Evolutionary conservation across 2,329 filamentous ascomycete genomes (phyloP), one percentile per base, ranked within the genome.

Genomic region (Fusarium devonianum): DNA sequence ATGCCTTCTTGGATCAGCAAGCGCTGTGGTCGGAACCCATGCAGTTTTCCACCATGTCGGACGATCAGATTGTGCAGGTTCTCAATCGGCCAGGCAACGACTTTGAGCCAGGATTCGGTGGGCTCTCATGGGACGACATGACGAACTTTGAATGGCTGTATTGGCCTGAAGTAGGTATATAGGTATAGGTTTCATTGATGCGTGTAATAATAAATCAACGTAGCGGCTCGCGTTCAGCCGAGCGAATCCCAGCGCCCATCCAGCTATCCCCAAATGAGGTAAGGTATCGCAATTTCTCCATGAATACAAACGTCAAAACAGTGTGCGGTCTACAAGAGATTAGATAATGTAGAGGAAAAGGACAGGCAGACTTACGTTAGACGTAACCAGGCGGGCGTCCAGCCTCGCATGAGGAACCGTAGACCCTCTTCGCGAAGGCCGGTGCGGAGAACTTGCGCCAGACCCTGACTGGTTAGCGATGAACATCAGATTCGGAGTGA

Each of bases 21-120:
- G 36, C 65, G 5, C 49, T 77, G 7, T 79, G 77, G 75, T 65
- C 75, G 0, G 79, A 82, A 51, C 76, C 81, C 4, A 62, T 87
- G 16, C 82, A 84, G 17, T 86, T 88, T 65, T 87, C 84, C 3
- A 75, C 83, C 22, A 89, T 89, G 86, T 88, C 85, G 1, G 84
- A 87, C 48, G 79, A 86, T 49, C 84, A 89, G 64, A 85, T 88
- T 35, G 78, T 83, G 5, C 83, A 87, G 56, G 83, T 85, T 4
- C 77, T 88, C 19, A 86, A 85, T 62, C 80, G 83, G 53, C 82
- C 84, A 1, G 83, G 80, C 4, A 80, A 83, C 18, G 78, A 80
- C 12, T 81, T 87, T 53, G 80, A 83, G 13, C 74, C 78, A 1
- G 76, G 74, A 3, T 76, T 83, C 48, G 77, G 78, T 5, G 79